A percentile compares a stretch with the other conserved stretches of the same genome.
phyloP scores from a whole-genome alignment of 192 early-diverging fungal genomes.

The Linnemannia hyalina region DNA sequence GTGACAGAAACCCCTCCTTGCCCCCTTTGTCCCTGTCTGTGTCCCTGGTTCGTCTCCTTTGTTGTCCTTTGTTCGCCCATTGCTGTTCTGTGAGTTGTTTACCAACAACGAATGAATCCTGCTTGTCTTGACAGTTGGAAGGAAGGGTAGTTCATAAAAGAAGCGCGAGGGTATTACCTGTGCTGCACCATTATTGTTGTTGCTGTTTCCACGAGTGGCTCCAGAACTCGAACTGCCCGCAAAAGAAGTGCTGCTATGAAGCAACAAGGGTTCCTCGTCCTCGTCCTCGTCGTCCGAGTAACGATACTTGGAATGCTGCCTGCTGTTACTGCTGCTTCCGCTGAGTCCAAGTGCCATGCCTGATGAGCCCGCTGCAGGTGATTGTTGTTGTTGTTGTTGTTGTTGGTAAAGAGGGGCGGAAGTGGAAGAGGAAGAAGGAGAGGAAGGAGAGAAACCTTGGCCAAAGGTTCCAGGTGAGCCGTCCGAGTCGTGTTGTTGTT shows the following conservation, averaged over 20 bases:
- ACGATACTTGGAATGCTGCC: conserved; percentile 41
- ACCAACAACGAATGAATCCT: not conserved
- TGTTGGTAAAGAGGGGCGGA: not conserved
- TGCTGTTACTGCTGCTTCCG: conserved; percentile 8
- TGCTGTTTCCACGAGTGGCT: conserved; percentile 17
- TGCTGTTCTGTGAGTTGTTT: not conserved
- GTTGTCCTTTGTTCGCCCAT: not conserved
- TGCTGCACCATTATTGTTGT: conserved; percentile 14
- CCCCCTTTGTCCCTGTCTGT: not conserved
- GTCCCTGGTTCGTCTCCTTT: not conserved
- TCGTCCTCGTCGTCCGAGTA: conserved; percentile 52
- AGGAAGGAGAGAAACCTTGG: conserved; percentile 20
- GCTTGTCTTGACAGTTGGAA: not conserved
- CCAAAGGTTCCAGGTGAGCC: conserved; percentile 20
- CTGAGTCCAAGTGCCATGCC: conserved; percentile 31
- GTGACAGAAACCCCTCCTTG: not conserved
- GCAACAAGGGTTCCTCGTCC: conserved; percentile 41
- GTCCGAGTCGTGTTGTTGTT: conserved; percentile 6
- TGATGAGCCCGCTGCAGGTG: not conserved
- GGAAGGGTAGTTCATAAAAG: not conserved
- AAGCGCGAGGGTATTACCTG: not conserved
- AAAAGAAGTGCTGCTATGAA: conserved; percentile 49
- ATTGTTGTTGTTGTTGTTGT: conserved; percentile 12
- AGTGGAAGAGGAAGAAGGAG: conserved; percentile 9
- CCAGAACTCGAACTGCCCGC: conserved; percentile 33